Evolutionary conservation across 805 yeast species (phyloP).

Genomic region (Wickerhamomyces queroliae): DNA sequence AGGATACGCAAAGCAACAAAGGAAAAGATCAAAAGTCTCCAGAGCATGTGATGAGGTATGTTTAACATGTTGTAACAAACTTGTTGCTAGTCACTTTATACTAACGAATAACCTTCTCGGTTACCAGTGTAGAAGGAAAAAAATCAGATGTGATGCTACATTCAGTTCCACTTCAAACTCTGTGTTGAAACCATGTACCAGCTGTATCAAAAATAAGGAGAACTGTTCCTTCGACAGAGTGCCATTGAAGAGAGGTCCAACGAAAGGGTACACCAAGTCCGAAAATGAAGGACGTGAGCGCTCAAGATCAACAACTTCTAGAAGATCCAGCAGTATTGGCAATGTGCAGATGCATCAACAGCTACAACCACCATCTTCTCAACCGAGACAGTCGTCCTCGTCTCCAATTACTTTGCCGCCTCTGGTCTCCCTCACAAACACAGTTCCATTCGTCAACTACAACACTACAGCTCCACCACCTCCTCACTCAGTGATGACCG

Average conservation of each 20-base stretch:
- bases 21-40: conserved; percentile 68
- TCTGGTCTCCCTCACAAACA: conserved; percentile 9
- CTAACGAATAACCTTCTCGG: neutral
- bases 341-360: neutral
- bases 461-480: neutral
- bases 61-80: neutral
- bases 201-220: conserved; percentile 56
- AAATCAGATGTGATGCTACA: conserved; percentile 64
- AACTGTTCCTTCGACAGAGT: conserved; percentile 62
- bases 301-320: conserved; percentile 8
- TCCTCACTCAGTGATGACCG: neutral
- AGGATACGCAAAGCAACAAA: conserved; percentile 14
- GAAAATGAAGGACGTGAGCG: conserved; percentile 22
- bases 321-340: conserved; percentile 1
- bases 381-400: conserved; percentile 1
- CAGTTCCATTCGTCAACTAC: conserved; percentile 1
- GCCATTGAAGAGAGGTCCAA: conserved; percentile 76
- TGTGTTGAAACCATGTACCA: conserved; percentile 51
- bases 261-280: conserved; percentile 51
- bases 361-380: neutral
- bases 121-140: conserved; percentile 66
- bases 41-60: conserved; percentile 65
- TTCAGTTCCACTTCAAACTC: conserved; percentile 37
- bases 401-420: conserved; percentile 11
- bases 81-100: neutral